Evolutionary conservation across 2,329 filamentous ascomycete genomes (phyloP), one percentile per base, ranked within the genome.

Genomic region (Fusarium sp.): DNA sequence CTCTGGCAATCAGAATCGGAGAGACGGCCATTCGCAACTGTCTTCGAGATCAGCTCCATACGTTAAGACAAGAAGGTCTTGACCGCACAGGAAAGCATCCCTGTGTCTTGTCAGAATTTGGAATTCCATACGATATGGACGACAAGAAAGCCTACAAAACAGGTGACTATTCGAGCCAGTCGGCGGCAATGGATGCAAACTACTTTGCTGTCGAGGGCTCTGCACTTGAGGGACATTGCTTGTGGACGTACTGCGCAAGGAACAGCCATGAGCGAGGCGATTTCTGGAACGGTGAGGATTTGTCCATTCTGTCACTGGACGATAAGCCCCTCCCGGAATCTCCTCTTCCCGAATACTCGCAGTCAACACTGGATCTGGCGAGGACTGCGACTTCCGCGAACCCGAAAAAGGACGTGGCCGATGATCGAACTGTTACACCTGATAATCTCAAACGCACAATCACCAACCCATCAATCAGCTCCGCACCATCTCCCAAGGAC

Each of bases 61-160:
- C 91, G 1, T 92, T 99, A 53, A 87, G 90, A 50, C 87, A 97
- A 70, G 96, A 99, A 80, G 97, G 95, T 1, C 81, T 92, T n/a
- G 91, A 97, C 57, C 90, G 94, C 62, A 93, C 94, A 84, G 96
- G 96, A 20, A 89, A 92, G 22, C 95, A 97, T 73, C 96, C 96
- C 0, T 94, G 94, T 72, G 81, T 99, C 6, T 89, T 98, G 78
- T 97, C 94, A 1, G 96, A 99, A 77, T 98, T 98, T 75, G 96
- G 96, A 9, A 98, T 99, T 61, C 96, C 96, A 0, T 99, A 97
- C 77, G 96, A 99, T 77, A 98, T 99, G 97, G 95, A 99, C 76
- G 91, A 97, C 71, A 95, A 97, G 80, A 86, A 96, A 75, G 96
- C 96, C 1, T 99, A 99, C 81, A 93, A 94, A 80, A 97, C 94